Conservation (phyloP, 2,329 filamentous ascomycete genomes). For the Trichophyton schoenleinii region DNA sequence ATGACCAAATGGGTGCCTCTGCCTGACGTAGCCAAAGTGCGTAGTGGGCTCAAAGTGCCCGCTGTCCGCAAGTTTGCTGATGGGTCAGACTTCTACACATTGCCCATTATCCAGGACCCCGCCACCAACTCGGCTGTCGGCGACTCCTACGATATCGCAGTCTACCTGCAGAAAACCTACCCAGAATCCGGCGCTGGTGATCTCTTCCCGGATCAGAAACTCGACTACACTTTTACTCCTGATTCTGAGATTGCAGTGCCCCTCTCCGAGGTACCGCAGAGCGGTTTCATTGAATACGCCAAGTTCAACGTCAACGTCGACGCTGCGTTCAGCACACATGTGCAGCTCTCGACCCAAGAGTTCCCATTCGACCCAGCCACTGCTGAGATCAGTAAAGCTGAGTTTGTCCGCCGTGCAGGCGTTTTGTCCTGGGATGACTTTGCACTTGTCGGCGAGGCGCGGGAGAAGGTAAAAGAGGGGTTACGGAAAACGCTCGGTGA, state of each 20-base stretch:
- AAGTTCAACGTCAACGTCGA: conserved; percentile 46
- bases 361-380: conserved; percentile 43
- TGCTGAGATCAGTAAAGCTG: conserved; percentile 34
- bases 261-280: conserved; percentile 23
- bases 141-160: conserved; percentile 55
- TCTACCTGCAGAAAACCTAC: conserved; percentile 41
- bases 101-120: conserved; percentile 45
- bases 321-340: conserved; percentile 39
- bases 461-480: conserved; percentile 27
- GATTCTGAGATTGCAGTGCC: conserved; percentile 25
- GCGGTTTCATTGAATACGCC: conserved; percentile 15
- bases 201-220: conserved; percentile 37
- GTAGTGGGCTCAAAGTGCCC: conserved; percentile 35
- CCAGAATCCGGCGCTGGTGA: conserved; percentile 28
- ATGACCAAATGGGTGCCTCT: conserved; percentile 43
- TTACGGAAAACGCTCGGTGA: conserved; percentile 33
- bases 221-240: conserved; percentile 25
- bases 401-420: conserved; percentile 39
- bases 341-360: conserved; percentile 27
- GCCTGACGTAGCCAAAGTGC: conserved; percentile 40
- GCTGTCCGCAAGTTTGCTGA: conserved; percentile 44
- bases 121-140: conserved; percentile 35
- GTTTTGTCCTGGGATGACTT: conserved; percentile 31
- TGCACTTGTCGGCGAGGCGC: conserved; percentile 26
- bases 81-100: conserved; percentile 47